Evolutionary conservation across 2,329 filamentous ascomycete genomes (phyloP), one percentile per base, ranked within the genome.

Genomic region (Orbilia brochopaga): DNA sequence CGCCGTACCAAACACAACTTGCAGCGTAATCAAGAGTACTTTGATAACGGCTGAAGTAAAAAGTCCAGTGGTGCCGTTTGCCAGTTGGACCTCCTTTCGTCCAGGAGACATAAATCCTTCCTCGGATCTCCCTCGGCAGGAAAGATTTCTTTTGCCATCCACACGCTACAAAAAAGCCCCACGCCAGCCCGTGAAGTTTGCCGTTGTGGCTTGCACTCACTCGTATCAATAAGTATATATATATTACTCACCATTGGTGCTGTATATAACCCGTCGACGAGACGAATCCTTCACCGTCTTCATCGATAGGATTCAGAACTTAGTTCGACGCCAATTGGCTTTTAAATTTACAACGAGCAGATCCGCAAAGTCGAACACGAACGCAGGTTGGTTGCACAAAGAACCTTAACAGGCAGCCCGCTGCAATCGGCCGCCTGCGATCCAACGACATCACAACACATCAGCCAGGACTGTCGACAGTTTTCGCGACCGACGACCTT

Each of bases 381-480:
- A 37, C 32, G 6, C 32, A 37, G n/a, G 11, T 13, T 42, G 37
- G 37, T 42, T 13, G 37, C n/a, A 42, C 37, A 42, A 19, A 17
- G 53, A 44, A 19, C 15, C 5, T 30, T 17, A 27, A 53, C 24
- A 11, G 17, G 10, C 32, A 56, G 52, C n/a, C 19, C 15, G 24
- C 21, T 13, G 6, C 23, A 17, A 61, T 54, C 32, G 55, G 51
- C 56, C n/a, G 32, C 27, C 46, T 13, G 27, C 40, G 23, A 42
- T 42, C 52, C 48, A 50, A 66, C 54, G 13, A 56, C 63, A 67
- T 56, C 37, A 13, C 63, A 56, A 48, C 37, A 48, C 50, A 44
- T 60, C 51, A 30, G 54, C 48, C 44, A 50, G n/a, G n/a, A n/a
- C 37, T 15, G n/a, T 32, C 27, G 27, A 32, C 27, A 37, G 13